phyloP scores from a whole-genome alignment of 495 filamentous ascomycete species.

The Aspergillus olivimuriae region DNA sequence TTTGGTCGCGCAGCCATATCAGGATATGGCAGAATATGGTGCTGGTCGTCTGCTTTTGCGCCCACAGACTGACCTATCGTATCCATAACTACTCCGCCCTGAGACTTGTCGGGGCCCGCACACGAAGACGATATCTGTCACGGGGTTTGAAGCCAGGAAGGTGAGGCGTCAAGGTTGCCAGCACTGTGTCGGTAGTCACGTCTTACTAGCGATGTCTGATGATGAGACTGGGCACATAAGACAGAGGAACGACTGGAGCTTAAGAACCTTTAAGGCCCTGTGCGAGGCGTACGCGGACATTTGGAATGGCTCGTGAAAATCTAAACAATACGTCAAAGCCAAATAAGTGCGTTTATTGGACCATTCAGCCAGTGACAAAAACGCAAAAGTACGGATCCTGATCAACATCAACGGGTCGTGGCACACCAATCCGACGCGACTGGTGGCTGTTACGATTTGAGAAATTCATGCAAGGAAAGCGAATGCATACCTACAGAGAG shows the following conservation, averaged over 20 bases:
- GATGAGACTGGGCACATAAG: background rate
- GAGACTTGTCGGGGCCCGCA: constrained; percentile 12
- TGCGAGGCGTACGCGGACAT: background rate
- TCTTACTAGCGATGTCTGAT: background rate
- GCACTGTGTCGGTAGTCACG: background rate
- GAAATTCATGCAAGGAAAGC: constrained; percentile 24
- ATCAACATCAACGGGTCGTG: constrained; percentile 6
- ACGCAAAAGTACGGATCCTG: constrained; percentile 16
- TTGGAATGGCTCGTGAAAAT: background rate
- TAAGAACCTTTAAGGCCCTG: background rate
- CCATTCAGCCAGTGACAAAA: constrained; percentile 1
- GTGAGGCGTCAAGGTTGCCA: too few species aligned
- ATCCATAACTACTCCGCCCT: constrained; percentile 6
- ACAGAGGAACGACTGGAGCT: background rate
- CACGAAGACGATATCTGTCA: background rate
- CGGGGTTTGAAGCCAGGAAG: background rate
- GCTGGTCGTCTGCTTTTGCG: constrained; percentile 8
- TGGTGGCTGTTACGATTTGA: constrained; percentile 17
- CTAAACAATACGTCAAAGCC: background rate
- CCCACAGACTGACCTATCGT: constrained; percentile 10
- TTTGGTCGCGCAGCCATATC: constrained; percentile 17
- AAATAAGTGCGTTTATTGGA: constrained; percentile 5
- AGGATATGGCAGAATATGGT: constrained; percentile 13
- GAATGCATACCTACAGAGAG: constrained; percentile 18
- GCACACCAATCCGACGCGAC: constrained; percentile 7